Base-by-base conservation (phyloP, 805 yeast species). In the Teunomyces lycoperdinae region DNA sequence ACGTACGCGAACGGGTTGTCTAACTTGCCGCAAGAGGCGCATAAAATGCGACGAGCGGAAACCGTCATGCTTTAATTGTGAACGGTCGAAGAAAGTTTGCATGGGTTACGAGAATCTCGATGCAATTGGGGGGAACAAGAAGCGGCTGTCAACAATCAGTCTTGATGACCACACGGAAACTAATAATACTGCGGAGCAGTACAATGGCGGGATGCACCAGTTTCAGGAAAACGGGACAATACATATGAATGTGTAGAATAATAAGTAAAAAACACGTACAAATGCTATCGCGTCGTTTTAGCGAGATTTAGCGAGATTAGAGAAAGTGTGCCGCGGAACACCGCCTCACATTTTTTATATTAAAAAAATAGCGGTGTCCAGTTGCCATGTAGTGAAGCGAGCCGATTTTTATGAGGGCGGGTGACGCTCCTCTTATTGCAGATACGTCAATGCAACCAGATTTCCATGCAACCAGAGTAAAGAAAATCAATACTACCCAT, bases 1-100 rank as follows among this genome's bases (percentile, higher is more conserved):
- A 41, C 70, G 91, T 44, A 85, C 90, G 2, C 71, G 87, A 57
- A 84, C 90, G 0, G 92, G 92, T 2, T 85, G 91, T 61, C 64
- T 84, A 47, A 85, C 91, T 1, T 85, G 91, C 61, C 73, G 90
- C 30, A 78, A 81, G 58, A 67, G 90, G 51, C 70, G 90, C 42
- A 53, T 50, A 47, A 53, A 53, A 66, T 85, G 91, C 64, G 91
- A 85, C 63, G 91, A 85, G 67, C 64, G 83, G 43, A 84, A 81
- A 56, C 89, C 90, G 1, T 71, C 76, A 48, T 85, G 91, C 61
- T 72, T 70, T 55, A 85, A 85, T 58, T 85, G 91, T 61, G 83
- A 80, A 54, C 76, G 84, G 48, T 73, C 81, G 20, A 79, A 79
- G 58, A 83, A 84, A 49, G 75, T 77, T 9, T 85, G 91, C 55